A percentile compares a stretch with the other conserved stretches of the same genome.
Evolutionary conservation across 768 basidiomycete species (phyloP).

Genomic region (Tricholoma hemisulphureum): DNA sequence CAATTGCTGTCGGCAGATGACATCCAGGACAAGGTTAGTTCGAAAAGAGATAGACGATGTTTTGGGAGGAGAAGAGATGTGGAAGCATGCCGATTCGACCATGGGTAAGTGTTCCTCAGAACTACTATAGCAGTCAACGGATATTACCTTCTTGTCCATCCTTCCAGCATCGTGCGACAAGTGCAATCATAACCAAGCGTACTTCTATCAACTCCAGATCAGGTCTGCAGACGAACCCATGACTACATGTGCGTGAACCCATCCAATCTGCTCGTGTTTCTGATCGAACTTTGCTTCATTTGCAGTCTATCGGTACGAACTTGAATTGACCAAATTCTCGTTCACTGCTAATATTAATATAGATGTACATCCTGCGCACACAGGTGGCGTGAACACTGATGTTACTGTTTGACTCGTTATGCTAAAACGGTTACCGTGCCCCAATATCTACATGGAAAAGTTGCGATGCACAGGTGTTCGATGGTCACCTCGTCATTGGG

Average conservation of each 20-base stretch:
- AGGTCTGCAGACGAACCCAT: constrained; percentile 91
- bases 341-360: background rate
- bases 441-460: constrained; percentile 4
- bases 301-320: constrained; percentile 60
- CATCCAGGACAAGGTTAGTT: constrained; percentile 79
- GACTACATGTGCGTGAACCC: constrained; percentile 55
- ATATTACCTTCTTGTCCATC: background rate
- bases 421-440: too few species aligned
- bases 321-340: background rate
- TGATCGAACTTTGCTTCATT: background rate
- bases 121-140: too few species aligned
- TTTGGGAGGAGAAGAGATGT: constrained; percentile 88
- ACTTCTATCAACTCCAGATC: constrained; percentile 96
- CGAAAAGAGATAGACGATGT: constrained; percentile 96
- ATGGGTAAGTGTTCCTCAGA: constrained; percentile 57
- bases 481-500: constrained; percentile 21
- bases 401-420: too few species aligned
- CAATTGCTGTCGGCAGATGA: constrained; percentile 64
- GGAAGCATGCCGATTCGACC: constrained; percentile 91
- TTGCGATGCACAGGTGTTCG: constrained; percentile 15
- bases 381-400: constrained; percentile 3
- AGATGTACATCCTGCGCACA: constrained; percentile 5
- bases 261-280: background rate
- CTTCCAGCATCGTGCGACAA: constrained; percentile 59
- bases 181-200: constrained; percentile 84